Base-by-base conservation (phyloP, 345 rosid genomes). In the Eucalyptus caleyi region DNA sequence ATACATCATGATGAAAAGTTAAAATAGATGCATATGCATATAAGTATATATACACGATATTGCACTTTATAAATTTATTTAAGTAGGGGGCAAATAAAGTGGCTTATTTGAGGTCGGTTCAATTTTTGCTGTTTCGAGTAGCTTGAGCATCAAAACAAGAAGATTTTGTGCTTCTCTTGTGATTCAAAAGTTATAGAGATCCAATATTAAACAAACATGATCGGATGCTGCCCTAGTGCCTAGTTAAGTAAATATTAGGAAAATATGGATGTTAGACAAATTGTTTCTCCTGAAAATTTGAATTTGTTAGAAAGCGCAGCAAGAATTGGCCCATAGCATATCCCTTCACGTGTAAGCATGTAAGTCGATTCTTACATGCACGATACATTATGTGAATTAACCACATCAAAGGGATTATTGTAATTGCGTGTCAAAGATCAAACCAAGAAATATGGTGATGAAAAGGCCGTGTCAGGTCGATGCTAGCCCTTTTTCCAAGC, bases 381-480 rank as follows among this genome's bases (percentile, higher is more conserved):
- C 6, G 80, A 67, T n/a, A 5, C 42, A 32, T 16, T 19, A 67
- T 16, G 37, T 16, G 40, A 15, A 32, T 8, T 67, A 67, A 67
- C 23, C 42, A n/a, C 11, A 16, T 67, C 23, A 32, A 32, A 32
- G 40, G 32, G 37, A 30, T 1, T 11, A 32, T 69, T 0, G 69
- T 13, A 12, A 65, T 65, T n/a, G 77, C 77, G 4, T 65, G 77
- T 65, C 34, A 65, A n/a, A 1, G 19, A 65, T 65, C 34, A 65
- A 65, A 65, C 37, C 16, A 65, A 65, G 37, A n/a, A 65, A 65
- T n/a, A 30, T n/a, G 37, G 37, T 1, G 77, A 3, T 1, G 9
- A 65, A 62, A 65, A 65, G 4, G 77, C 6, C 0, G 1, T n/a
- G 19, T n/a, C 2, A 0, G 21, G 10, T 16, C 5, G 10, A 30